These are phyloP conservation scores for Ogataea nitratoaversa DNA, from an alignment of 805 yeast species.

Conservation along the genomic window DNA sequence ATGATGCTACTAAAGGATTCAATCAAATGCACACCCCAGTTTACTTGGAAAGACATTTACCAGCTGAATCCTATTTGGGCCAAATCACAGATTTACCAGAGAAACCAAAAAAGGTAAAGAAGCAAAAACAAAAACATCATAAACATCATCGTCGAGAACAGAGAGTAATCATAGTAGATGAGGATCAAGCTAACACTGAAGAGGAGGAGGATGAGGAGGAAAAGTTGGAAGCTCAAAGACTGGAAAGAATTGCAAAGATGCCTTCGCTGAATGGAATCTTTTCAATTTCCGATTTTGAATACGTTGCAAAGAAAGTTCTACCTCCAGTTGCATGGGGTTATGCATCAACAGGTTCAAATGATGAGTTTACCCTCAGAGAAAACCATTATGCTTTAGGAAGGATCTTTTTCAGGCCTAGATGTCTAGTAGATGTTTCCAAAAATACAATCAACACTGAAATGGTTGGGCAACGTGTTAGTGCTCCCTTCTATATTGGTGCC, in stretches of 20 bases:
- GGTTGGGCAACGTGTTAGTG: slow-evolving; percentile 57
- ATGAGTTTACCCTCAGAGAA: slow-evolving; percentile 80
- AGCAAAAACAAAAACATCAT: slow-evolving; percentile 19
- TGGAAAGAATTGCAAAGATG: slow-evolving; percentile 38
- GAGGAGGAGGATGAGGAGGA: slow-evolving; percentile 15
- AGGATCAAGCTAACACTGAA: neutral
- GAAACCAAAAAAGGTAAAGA: slow-evolving; percentile 24
- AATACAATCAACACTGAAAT: slow-evolving; percentile 59
- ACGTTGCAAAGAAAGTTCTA: slow-evolving; percentile 71
- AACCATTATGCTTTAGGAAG: slow-evolving; percentile 82
- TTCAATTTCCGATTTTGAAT: slow-evolving; percentile 80
- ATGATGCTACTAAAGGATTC: slow-evolving; percentile 40
- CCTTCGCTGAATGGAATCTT: slow-evolving; percentile 68
- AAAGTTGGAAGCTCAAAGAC: slow-evolving; percentile 33
- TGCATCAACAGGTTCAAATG: slow-evolving; percentile 83
- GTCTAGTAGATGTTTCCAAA: slow-evolving; percentile 69
- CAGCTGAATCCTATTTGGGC: slow-evolving; percentile 32
- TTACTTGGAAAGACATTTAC: slow-evolving; percentile 22
- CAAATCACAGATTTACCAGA: slow-evolving; percentile 27
- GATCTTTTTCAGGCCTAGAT: slow-evolving; percentile 77
- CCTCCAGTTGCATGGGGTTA: slow-evolving; percentile 81
- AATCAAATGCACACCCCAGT: slow-evolving; percentile 24
- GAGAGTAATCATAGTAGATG: slow-evolving; percentile 41
- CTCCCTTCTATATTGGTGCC: slow-evolving; percentile 87
- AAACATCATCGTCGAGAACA: slow-evolving; percentile 31